Base-by-base conservation (phyloP, 495 filamentous ascomycete genomes). In the Aspergillus mulundensis region DNA sequence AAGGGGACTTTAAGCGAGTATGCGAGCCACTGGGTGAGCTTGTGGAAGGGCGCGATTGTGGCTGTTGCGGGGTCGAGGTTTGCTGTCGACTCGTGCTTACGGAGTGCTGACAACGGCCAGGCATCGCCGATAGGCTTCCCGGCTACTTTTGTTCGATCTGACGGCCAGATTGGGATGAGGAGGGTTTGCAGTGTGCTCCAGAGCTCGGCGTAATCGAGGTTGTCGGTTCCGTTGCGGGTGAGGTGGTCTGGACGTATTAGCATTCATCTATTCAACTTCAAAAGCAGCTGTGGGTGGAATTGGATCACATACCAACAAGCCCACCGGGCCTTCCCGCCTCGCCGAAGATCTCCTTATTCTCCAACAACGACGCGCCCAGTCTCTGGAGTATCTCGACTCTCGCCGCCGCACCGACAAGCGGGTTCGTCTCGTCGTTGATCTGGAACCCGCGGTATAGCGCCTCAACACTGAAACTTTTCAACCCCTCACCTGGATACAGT, bases 1-100 rank as follows among this genome's bases (percentile, higher is more conserved):
- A 96, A 94, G 0, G 91, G 91, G 15, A 90, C 88, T 82, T 91
- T 90, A 24, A 96, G 74, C 18, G 90, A 95, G 70, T 95, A 96
- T 6, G 86, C 84, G 50, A 93, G 84, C 90, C 90, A 95, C 61
- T 95, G 90, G 0, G 90, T 92, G 24, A 93, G 82, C 64, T 95
- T 95, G 74, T 95, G 90, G 81, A 96, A 95, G 1, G 72, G 72
- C 34, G 72, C 69, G 30, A 75, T 75, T 8, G 62, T 60, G 21
- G 60, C 28, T 46, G 44, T 59, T 51, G 46, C 46, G 53, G 53
- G 21, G 50, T 54, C 20, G 50, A 40, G 34, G 23, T 30, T 24
- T 41, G 46, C 38, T 50, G 7, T 40, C 7, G 25, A 51, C 45
- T 10, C 57, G 28, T 44, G 18, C 14, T 64, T 57, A 0, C 54